These are phyloP conservation scores for Agroathelia rolfsii DNA, from an alignment of 1,284 basidiomycete genomes.

Conservation along the genomic window DNA sequence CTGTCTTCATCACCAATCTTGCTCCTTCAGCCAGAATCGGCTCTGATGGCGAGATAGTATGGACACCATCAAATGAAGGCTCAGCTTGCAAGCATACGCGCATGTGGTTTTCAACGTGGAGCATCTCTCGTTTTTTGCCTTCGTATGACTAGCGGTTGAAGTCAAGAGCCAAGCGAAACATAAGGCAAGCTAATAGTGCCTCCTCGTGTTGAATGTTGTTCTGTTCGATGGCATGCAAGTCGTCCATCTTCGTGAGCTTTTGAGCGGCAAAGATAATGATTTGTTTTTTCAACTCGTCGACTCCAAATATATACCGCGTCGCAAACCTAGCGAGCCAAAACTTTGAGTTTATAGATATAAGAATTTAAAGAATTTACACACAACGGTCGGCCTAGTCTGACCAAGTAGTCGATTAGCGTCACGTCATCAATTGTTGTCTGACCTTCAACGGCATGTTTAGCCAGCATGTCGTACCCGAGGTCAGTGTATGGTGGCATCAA, in stretches of 20 bases:
- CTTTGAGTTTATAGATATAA: too few relatives aligned
- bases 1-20: conserved; percentile 5
- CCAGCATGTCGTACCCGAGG: conserved; percentile 7
- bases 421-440: conserved; percentile 5
- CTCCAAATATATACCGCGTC: conserved; percentile 9
- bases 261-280: conserved; percentile 15
- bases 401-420: conserved; percentile 7
- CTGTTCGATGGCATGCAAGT: conserved; percentile 3
- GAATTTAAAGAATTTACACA: conserved; percentile 11
- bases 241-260: conserved; percentile 11
- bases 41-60: conserved; percentile 17
- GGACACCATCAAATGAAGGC: conserved; percentile 13
- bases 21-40: conserved; percentile 20
- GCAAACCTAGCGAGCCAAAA: conserved; percentile 12
- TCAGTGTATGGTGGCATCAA: conserved; percentile 5
- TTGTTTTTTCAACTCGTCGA: conserved; percentile 5
- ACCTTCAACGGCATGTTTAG: not conserved
- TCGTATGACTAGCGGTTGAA: conserved; percentile 14
- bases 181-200: conserved; percentile 22
- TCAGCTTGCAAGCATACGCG: conserved; percentile 18
- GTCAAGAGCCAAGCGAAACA: conserved; percentile 19
- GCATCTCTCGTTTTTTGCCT: conserved; percentile 11
- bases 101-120: conserved; percentile 21
- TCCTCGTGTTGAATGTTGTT: conserved; percentile 6
- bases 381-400: conserved; percentile 18